Base-by-base conservation (phyloP, 1,139 yeast species). In the Hansenula sp. region DNA sequence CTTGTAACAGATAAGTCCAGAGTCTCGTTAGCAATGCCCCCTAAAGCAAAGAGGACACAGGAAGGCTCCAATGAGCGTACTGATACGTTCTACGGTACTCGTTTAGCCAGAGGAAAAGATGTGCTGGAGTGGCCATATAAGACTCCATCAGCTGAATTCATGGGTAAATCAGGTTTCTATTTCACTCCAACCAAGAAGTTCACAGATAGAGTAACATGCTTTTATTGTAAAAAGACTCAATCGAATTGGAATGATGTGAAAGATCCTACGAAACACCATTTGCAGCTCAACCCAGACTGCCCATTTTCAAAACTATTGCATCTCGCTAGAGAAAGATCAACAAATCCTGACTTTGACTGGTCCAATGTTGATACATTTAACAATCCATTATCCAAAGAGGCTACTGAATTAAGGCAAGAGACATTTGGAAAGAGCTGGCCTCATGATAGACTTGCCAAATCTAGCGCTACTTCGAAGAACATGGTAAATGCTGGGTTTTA, bases 81-180 rank as follows among this genome's bases (percentile, higher is more conserved):
- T n/a, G 50, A 46, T 24, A 54, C 71, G 6, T 71, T 68, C 44
- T 48, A 51, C 3, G 55, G 59, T 16, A 57, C 57, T 11, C 18
- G 25, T 8, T 53, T 12, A 55, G 9, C 26, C 9, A 24, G 26
- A 24, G 8, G 44, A 7, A 42, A 37, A 14, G 22, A 24, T 24
- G 26, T 41, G 45, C 54, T 44, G 28, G 47, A 60, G 46, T 65
- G 75, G 75, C 62, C 71, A 16, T 59, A 65, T 40, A 57, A 61
- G n/a, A 51, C 55, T 11, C 68, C 70, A 10, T 59, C 66, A 2
- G 56, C 62, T 6, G 62, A 63, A 34, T 56, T 59, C 17, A 64
- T 82, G 71, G 86, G 88, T 1, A 71, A 69, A 28, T 69, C 77
- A 22, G 96, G 96, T 1, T 86, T 87, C 59, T 80, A 70, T 54